Percentiles rank a stretch among this genome's conserved stretches.
Conservation (phyloP, 805 yeast species). For the Ogataea methanolica region DNA sequence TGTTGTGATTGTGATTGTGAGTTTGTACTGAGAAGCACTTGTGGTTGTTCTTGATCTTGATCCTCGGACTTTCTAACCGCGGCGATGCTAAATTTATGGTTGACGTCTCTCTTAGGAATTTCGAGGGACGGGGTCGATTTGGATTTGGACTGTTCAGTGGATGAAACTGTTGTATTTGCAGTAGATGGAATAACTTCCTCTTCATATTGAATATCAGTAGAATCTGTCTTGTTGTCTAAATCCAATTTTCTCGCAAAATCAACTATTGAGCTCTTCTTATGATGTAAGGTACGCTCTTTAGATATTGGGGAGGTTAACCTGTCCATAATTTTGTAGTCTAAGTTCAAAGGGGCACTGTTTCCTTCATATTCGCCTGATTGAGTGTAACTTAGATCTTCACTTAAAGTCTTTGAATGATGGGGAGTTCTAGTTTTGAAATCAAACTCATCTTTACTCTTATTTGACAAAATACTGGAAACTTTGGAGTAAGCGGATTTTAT, state of each 20-base stretch:
- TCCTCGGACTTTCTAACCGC: neutral
- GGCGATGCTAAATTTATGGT: neutral
- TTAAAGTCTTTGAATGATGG: neutral
- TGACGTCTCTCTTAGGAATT: neutral
- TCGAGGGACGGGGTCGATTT: neutral
- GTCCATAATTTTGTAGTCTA: conserved; percentile 13
- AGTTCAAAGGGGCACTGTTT: conserved; percentile 5
- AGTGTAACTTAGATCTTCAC: conserved; percentile 1
- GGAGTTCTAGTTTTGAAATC: neutral
- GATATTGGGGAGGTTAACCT: conserved; percentile 6
- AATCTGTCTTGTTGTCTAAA: neutral
- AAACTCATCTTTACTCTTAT: neutral
- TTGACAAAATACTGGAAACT: neutral
- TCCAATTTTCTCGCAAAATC: neutral
- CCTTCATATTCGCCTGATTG: conserved; percentile 18
- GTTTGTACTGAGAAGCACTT: neutral
- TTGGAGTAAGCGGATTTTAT: neutral
- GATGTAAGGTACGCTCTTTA: neutral
- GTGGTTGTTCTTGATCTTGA: neutral
- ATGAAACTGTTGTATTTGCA: neutral
- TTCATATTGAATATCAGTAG: neutral
- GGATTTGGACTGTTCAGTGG: neutral
- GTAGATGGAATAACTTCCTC: neutral
- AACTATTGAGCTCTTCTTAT: neutral
- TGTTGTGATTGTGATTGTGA: neutral